phyloP scores from a whole-genome alignment of 2,329 filamentous ascomycete genomes.

The Hymenotorrendiella dingleyae region DNA sequence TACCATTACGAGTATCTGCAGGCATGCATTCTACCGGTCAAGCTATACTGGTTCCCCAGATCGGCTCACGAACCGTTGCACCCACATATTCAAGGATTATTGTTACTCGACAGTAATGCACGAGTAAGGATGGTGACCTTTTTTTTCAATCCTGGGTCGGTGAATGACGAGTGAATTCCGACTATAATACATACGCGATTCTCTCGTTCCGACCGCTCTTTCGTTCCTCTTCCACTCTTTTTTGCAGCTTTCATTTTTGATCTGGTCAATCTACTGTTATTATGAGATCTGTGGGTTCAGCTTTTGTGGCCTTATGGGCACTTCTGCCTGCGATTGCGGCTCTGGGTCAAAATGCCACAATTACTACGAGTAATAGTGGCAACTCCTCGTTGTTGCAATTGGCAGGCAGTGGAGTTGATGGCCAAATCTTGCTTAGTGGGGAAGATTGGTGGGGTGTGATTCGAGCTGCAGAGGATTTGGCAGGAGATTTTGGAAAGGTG shows the following conservation, averaged over 20 bases:
- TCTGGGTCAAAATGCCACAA: conserved; percentile 42
- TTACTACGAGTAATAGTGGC: conserved; percentile 35
- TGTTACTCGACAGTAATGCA: no score
- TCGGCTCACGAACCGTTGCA: background rate
- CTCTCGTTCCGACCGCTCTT: background rate
- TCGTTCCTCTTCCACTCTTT: background rate
- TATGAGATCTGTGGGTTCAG: conserved; percentile 14
- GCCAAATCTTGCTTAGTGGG: conserved; percentile 49
- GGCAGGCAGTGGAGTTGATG: conserved; percentile 29
- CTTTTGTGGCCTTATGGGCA: conserved; percentile 16
- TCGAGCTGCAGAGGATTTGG: conserved; percentile 61
- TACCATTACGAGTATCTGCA: no score
- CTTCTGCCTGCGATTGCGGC: conserved; percentile 29
- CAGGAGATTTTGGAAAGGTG: conserved; percentile 64
- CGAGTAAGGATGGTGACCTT: conserved; percentile 5
- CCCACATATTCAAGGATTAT: no score
- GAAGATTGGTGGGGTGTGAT: conserved; percentile 64
- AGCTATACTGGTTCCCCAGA: background rate
- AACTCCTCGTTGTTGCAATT: conserved; percentile 29
- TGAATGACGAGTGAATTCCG: no score
- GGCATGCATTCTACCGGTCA: conserved; percentile 11
- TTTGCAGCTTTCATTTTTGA: background rate
- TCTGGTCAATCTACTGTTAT: conserved; percentile 5
- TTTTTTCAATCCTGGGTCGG: conserved; percentile 2
- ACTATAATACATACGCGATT: background rate